phyloP scores from a whole-genome alignment of 176 grass and related monocot species.

The Oryza longistaminata region DNA sequence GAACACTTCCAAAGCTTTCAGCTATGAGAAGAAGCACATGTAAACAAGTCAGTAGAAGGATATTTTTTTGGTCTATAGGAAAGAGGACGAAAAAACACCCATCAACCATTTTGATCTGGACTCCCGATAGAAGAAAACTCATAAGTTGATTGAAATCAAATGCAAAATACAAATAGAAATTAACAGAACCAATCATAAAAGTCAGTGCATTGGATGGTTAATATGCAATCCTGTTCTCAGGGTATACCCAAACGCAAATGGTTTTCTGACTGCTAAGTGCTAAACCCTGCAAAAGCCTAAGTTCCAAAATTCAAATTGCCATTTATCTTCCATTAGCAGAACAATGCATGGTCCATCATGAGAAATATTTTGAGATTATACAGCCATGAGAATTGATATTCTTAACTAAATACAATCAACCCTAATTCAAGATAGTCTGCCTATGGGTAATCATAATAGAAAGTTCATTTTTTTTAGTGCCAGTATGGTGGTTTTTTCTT shows the following conservation, averaged over 20 bases:
- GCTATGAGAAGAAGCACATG: conserved; percentile 44
- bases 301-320: not conserved
- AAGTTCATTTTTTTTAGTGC: not conserved
- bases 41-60: conserved; percentile 1
- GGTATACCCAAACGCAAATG: not conserved
- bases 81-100: not conserved
- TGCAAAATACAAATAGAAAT: not conserved
- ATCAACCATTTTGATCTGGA: not conserved
- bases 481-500: not conserved
- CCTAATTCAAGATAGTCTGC: not conserved
- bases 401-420: not conserved
- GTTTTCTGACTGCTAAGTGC: not conserved
- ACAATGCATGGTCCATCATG: not conserved
- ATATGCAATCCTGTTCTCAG: conserved; percentile 15
- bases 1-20: conserved; percentile 84
- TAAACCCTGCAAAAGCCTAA: not conserved
- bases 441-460: not conserved
- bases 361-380: not conserved
- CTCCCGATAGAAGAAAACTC: not conserved
- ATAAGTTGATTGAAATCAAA: conserved; percentile 1
- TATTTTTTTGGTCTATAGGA: not conserved
- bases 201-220: not conserved
- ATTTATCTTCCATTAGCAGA: not conserved
- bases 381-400: not conserved
- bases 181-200: not conserved